phyloP scores from a whole-genome alignment of 2,329 filamentous ascomycete species.

The Sarocladiaceae sp. region DNA sequence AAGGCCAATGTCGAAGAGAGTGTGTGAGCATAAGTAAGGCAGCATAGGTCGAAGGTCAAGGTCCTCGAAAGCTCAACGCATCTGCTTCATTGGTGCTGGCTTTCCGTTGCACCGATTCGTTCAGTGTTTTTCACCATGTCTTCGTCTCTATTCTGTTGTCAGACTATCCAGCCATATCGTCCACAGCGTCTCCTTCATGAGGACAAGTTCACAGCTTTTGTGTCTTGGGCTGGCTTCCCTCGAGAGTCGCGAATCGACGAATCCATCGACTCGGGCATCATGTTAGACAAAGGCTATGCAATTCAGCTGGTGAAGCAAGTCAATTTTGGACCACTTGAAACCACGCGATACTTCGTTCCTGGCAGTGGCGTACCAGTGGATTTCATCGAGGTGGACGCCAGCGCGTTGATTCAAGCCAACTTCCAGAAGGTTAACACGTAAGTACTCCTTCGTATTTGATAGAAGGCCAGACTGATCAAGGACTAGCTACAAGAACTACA shows the following conservation, averaged over 20 bases:
- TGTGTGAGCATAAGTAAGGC: no score
- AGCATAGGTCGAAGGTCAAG: no score
- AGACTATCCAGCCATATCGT: slow-evolving; percentile 17
- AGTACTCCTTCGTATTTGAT: no score
- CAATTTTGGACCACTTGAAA: slow-evolving; percentile 39
- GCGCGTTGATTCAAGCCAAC: slow-evolving; percentile 34
- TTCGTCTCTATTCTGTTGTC: slow-evolving; percentile 21
- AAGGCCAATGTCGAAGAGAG: no score
- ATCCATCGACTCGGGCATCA: not conserved
- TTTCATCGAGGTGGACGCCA: slow-evolving; percentile 31
- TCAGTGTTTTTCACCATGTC: not conserved
- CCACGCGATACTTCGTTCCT: slow-evolving; percentile 36
- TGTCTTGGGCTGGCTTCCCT: slow-evolving; percentile 27
- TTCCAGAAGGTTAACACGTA: slow-evolving; percentile 41
- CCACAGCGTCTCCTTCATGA: slow-evolving; percentile 20
- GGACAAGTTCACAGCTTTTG: slow-evolving; percentile 20
- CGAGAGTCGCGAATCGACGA: slow-evolving; percentile 13
- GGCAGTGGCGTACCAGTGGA: not conserved
- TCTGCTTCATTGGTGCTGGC: no score
- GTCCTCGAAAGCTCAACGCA: no score
- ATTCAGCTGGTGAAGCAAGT: slow-evolving; percentile 40
- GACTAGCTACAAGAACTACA: not conserved
- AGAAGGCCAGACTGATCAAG: not conserved
- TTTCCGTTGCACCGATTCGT: no score
- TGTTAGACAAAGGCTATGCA: slow-evolving; percentile 19